These are phyloP conservation scores for Teunomyces kruisii DNA, from an alignment of 805 yeast genomes.

Conservation along the genomic window DNA sequence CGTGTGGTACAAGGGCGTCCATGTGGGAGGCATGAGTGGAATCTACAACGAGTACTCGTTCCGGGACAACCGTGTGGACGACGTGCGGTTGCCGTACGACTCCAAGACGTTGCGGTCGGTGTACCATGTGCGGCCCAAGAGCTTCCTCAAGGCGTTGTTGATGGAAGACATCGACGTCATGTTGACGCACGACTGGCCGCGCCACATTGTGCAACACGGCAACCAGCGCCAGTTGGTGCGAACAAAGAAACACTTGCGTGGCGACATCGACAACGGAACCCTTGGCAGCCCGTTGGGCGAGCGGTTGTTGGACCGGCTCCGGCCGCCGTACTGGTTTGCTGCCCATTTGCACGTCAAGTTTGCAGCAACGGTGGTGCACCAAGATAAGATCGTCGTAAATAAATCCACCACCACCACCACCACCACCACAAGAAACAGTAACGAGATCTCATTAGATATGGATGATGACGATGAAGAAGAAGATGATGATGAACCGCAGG, in stretches of 20 bases:
- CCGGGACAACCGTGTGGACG: constrained; percentile 41
- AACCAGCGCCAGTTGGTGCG: constrained; percentile 48
- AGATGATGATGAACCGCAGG: constrained; percentile 3
- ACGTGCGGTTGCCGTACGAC: constrained; percentile 51
- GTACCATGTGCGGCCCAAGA: constrained; percentile 72
- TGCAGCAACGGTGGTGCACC: constrained; percentile 41
- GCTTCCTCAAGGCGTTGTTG: constrained; percentile 55
- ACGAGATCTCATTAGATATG: constrained; percentile 24
- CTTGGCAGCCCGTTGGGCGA: constrained; percentile 75
- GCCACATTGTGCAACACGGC: constrained; percentile 68
- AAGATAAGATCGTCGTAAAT: too few species aligned
- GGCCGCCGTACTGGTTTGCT: constrained; percentile 79
- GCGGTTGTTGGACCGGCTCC: constrained; percentile 50
- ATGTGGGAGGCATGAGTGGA: constrained; percentile 84
- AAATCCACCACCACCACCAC: too few species aligned
- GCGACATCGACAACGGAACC: constrained; percentile 56
- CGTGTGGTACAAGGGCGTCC: constrained; percentile 70
- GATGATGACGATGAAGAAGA: constrained; percentile 11
- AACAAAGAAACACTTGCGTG: constrained; percentile 64
- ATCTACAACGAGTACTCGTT: constrained; percentile 56
- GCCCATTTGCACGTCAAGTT: constrained; percentile 85
- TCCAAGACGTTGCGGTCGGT: constrained; percentile 50
- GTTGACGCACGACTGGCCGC: constrained; percentile 95
- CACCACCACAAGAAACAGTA: too few species aligned
- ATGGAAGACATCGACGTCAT: constrained; percentile 51